Conservation (phyloP, 306 rosid species). For the Delonix regia region DNA sequence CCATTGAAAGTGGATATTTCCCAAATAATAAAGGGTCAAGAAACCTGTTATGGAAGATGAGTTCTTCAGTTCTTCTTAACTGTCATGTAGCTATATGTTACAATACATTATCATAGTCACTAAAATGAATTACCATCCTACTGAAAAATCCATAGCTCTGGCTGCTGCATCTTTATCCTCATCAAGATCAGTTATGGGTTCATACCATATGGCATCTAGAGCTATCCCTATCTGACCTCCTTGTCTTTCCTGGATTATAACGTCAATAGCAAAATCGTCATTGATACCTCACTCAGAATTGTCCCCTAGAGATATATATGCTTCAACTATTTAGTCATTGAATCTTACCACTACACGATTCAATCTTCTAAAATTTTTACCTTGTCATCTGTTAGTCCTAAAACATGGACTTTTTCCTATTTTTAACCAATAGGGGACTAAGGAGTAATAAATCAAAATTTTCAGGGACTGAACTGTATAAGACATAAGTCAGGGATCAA, state of each 20-base stretch:
- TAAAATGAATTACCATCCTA: slow-evolving; percentile 71
- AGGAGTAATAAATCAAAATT: too few relatives aligned
- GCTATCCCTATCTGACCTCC: slow-evolving; percentile 88
- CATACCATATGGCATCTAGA: slow-evolving; percentile 82
- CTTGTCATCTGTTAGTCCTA: too few relatives aligned
- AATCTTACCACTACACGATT: too few relatives aligned
- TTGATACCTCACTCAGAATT: neutral
- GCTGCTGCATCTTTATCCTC: slow-evolving; percentile 85
- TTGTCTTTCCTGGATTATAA: slow-evolving; percentile 60
- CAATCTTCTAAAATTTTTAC: too few relatives aligned
- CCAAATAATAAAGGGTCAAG: slow-evolving; percentile 88
- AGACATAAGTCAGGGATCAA: neutral
- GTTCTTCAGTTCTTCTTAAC: neutral
- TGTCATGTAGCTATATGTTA: neutral
- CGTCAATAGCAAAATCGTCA: slow-evolving; percentile 6
- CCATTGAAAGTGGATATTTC: slow-evolving; percentile 80
- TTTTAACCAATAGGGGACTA: too few relatives aligned
- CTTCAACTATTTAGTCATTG: too few relatives aligned
- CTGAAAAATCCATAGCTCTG: slow-evolving; percentile 77
- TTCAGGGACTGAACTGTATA: neutral
- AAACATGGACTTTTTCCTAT: too few relatives aligned
- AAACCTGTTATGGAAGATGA: slow-evolving; percentile 58
- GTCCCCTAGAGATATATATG: too few relatives aligned
- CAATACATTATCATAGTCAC: neutral
- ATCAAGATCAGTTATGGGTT: slow-evolving; percentile 69